phyloP scores from a whole-genome alignment of 2,329 filamentous ascomycete species.

The Scytalidium sp. region DNA sequence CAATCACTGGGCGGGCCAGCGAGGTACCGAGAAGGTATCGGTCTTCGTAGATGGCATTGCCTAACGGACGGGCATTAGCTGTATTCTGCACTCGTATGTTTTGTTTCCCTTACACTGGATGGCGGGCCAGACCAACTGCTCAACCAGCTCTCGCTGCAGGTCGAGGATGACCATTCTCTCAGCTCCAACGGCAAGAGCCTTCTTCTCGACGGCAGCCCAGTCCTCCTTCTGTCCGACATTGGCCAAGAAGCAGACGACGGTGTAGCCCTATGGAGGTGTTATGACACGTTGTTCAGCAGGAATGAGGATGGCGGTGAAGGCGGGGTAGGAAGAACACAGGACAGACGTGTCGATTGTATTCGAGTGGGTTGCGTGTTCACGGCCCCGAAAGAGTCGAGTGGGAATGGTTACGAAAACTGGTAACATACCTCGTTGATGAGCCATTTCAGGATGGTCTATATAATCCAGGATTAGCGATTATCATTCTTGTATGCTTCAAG shows the following conservation, averaged over 20 bases:
- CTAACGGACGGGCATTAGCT: too few species aligned
- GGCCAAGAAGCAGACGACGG: slow-evolving; percentile 50
- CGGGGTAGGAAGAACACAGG: too few species aligned
- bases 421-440: slow-evolving; percentile 49
- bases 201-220: slow-evolving; percentile 52
- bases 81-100: not conserved
- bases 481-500: not conserved
- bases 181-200: slow-evolving; percentile 46
- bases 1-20: slow-evolving; percentile 69
- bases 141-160: slow-evolving; percentile 69
- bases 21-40: slow-evolving; percentile 56
- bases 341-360: too few species aligned
- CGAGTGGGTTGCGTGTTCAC: too few species aligned
- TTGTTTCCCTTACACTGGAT: not conserved
- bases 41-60: slow-evolving; percentile 68
- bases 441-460: slow-evolving; percentile 22
- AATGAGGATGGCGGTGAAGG: not conserved
- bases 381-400: not conserved
- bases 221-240: slow-evolving; percentile 68
- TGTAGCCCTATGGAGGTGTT: too few species aligned
- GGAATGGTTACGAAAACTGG: not conserved
- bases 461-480: slow-evolving; percentile 24
- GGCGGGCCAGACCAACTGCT: slow-evolving; percentile 57
- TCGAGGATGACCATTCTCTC: slow-evolving; percentile 43
- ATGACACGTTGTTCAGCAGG: not conserved